Evolutionary conservation across 345 rosid species (phyloP).

Genomic region (Hibiscus tridactylites): DNA sequence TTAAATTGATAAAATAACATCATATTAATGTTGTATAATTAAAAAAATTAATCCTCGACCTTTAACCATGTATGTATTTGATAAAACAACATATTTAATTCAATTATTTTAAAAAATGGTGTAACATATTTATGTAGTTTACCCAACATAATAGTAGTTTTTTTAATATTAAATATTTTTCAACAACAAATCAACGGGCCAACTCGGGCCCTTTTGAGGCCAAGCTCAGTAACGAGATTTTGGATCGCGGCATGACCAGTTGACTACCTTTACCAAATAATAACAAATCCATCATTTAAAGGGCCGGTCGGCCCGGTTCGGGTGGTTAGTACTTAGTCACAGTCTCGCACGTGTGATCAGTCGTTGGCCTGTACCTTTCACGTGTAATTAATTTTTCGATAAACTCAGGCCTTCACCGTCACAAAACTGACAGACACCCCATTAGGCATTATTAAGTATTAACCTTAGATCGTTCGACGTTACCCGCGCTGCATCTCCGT

Average conservation of each 20-base stretch:
- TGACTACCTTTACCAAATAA: background rate
- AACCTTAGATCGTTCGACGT: background rate
- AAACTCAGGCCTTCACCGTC: constrained; percentile 4
- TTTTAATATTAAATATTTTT: background rate
- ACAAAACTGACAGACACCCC: background rate
- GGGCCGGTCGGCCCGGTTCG: background rate
- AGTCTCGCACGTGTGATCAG: constrained; percentile 7
- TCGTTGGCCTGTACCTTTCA: background rate
- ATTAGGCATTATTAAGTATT: background rate
- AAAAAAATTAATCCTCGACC: too few relatives aligned
- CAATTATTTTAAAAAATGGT: too few relatives aligned
- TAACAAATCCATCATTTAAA: background rate
- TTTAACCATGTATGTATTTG: too few relatives aligned
- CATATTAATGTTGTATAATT: too few relatives aligned
- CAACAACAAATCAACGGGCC: background rate
- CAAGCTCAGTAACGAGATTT: background rate
- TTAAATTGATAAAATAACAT: too few relatives aligned
- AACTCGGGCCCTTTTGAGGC: background rate
- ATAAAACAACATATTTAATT: too few relatives aligned
- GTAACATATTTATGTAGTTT: too few relatives aligned
- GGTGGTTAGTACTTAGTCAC: background rate
- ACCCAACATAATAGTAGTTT: too few relatives aligned
- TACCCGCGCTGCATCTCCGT: background rate
- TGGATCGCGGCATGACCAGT: background rate
- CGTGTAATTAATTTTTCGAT: background rate